Conservation (phyloP, 2,329 filamentous ascomycete genomes). For the Aspergillus awamori region DNA sequence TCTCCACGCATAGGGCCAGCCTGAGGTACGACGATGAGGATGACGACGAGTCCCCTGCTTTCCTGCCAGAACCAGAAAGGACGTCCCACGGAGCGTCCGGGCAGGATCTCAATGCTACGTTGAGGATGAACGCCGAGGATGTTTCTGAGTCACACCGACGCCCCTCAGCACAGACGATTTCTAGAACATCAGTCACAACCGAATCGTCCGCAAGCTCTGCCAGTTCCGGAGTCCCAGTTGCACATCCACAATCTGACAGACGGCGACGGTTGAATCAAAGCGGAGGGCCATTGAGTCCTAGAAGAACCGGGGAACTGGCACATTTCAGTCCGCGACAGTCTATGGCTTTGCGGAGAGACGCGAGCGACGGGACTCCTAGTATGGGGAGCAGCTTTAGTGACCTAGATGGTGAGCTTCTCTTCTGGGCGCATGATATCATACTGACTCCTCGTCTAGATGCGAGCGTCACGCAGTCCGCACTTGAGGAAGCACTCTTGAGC, state of each 20-base stretch:
- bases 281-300: constrained; percentile 41
- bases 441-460: constrained; percentile 49
- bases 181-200: constrained; percentile 23
- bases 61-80: constrained; percentile 38
- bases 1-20: constrained; percentile 39
- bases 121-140: constrained; percentile 40
- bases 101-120: constrained; percentile 46
- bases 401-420: constrained; percentile 55
- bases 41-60: constrained; percentile 51
- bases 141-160: constrained; percentile 32
- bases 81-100: constrained; percentile 25
- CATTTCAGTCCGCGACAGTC: constrained; percentile 51
- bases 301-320: constrained; percentile 53
- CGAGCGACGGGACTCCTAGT: constrained; percentile 60
- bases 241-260: constrained; percentile 25
- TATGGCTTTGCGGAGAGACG: constrained; percentile 41
- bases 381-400: constrained; percentile 70
- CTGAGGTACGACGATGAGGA: constrained; percentile 45
- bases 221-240: constrained; percentile 40
- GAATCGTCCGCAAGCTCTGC: constrained; percentile 42
- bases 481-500: constrained; percentile 66
- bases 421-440: background rate
- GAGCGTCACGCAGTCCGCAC: constrained; percentile 65
- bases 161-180: constrained; percentile 26
- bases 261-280: constrained; percentile 18